Evolutionary conservation across 1,284 basidiomycete genomes (phyloP), one percentile per base, ranked within the genome.

Genomic region (Ceratorhiza oryzae-sativae): DNA sequence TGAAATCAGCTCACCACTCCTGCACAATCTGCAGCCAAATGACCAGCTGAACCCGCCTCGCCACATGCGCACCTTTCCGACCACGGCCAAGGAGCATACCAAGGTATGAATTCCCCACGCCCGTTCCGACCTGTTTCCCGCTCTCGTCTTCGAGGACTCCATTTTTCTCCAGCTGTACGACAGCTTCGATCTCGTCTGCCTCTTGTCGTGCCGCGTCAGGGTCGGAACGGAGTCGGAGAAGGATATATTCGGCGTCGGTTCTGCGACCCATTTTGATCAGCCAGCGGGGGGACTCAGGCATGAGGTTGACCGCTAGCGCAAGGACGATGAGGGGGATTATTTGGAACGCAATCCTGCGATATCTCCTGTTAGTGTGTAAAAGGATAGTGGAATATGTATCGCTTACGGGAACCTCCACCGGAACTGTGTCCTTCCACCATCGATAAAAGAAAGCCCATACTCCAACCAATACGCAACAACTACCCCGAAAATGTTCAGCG

Each of bases 251-350:
- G 3, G 86, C 86, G 63, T 84, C 82, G 3, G 83, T 82, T 34
- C 79, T 76, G 4, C 84, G 81, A 6, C 86, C 86, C 71, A 82
- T 82, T 78, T 85, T 86, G 74, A 86, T 78, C 25, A 87, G 82
- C 83, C 85, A 87, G 58, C 87, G 84, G 5, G 87, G 87, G 20
- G 84, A 86, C 75, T 88, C 86, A 73, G 83, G 83, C 77, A 85
- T 82, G 76, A 81, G 80, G 46, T 78, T 73, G 32, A 79, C 81
- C 78, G 84, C 82, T 74, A 84, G 84, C 18, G 79, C 78, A n/a
- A 82, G 74, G 6, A 84, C 78, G 41, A 68, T 41, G 25, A 68
- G 65, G 1, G 84, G 84, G 2, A 86, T 75, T 39, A 84, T 82
- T 74, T 85, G 84, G 77, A 86, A 84, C 1, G 83, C 84, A 27